Base-by-base conservation (phyloP, 495 filamentous ascomycete species). In the Xylaria venustula region DNA sequence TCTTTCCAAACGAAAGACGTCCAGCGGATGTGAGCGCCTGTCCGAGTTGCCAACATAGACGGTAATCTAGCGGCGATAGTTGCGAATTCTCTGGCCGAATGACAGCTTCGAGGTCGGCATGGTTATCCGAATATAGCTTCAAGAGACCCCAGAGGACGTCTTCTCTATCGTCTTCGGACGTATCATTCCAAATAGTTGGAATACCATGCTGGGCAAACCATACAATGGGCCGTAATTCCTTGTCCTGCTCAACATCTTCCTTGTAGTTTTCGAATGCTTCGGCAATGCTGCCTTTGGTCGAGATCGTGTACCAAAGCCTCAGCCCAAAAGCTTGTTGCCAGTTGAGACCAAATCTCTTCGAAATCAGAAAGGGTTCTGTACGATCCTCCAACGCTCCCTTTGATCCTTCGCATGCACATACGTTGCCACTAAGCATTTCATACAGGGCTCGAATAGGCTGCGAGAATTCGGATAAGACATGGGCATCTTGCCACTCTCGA, bases 251-350 rank as follows among this genome's bases (percentile, higher is more conserved):
- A 6, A 96, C 76, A 65, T 96, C 90, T 23, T 85, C 69, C 46
- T 81, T 75, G 72, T 88, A 97, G 17, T 81, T 82, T 26, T 80
- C 73, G 19, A 96, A 85, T 9, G 92, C 92, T 48, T 77, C 79
- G 53, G 88, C 84, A 34, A 96, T 78, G 40, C 84, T 79, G 36
- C 90, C 85, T 47, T 87, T 81, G 26, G 85, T 78, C 9, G 81
- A 77, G 44, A 86, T 90, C 40, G 83, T 85, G 71, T 96, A 97
- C 87, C 89, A 96, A 8, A 98, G 81, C 49, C 92, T 85, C 20
- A 98, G 81, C 14, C 90, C 95, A 70, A 98, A 96, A 1, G 91
- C 88, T 64, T 94, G 91, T 72, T 88, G 84, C 94, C 94, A 98
- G 70, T 95, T 88, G 32, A 98, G 78, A 7, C 86, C 83, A 67